phyloP scores from a whole-genome alignment of 257 asterid species.

The Perilla frutescens region DNA sequence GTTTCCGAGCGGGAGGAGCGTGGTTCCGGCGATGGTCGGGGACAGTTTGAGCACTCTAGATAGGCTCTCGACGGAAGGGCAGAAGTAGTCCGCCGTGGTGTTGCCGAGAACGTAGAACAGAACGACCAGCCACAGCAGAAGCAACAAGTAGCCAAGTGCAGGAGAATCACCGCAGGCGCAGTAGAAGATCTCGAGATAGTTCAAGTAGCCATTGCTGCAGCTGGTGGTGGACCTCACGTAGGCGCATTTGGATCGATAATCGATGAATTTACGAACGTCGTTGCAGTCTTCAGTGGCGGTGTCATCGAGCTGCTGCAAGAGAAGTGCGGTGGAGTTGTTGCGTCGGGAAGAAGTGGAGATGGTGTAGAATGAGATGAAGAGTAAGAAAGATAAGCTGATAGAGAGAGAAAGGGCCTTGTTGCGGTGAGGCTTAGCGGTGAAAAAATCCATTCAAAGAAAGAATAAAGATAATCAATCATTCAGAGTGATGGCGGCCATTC shows the following conservation, averaged over 20 bases:
- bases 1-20: conserved; percentile 85
- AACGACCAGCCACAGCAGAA: conserved; percentile 57
- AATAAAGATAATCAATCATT: neutral
- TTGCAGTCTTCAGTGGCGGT: conserved; percentile 35
- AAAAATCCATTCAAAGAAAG: conserved; percentile 46
- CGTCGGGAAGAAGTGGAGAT: conserved; percentile 26
- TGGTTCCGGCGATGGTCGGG: conserved; percentile 80
- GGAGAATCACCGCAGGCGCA: conserved; percentile 49
- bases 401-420: conserved; percentile 43
- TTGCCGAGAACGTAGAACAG: conserved; percentile 70
- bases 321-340: neutral
- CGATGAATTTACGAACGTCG: conserved; percentile 38
- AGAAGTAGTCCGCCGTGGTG: conserved; percentile 75
- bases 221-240: conserved; percentile 45
- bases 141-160: conserved; percentile 47
- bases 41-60: conserved; percentile 61
- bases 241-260: conserved; percentile 48
- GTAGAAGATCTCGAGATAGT: conserved; percentile 67
- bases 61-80: conserved; percentile 66
- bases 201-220: conserved; percentile 62
- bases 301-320: neutral
- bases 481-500: conserved; percentile 4
- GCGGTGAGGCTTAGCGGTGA: conserved; percentile 23
- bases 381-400: conserved; percentile 51
- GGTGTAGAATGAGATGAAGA: conserved; percentile 46